Evolutionary conservation across 352 stramenopile genomes (phyloP).

Genomic region (Phytopythium sindhum): DNA sequence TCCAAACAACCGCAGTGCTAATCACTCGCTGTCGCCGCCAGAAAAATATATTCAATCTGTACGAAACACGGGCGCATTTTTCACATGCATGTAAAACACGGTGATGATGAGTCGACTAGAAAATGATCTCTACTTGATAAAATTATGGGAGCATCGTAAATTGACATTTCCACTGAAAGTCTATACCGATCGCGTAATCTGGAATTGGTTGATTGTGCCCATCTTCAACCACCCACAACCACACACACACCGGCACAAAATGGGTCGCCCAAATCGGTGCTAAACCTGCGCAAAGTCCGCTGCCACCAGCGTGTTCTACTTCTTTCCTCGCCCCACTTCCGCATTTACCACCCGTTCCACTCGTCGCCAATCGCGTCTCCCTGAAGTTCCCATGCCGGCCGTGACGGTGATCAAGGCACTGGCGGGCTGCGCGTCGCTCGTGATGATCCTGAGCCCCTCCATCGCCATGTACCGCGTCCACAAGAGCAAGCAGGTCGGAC

Average conservation of each 20-base stretch:
- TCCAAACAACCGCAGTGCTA: background rate
- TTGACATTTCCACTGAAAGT: no score
- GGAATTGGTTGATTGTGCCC: background rate
- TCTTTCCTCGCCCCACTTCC: background rate
- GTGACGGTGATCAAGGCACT: conserved; percentile 27
- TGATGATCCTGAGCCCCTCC: conserved; percentile 14
- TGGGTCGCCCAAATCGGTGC: no score
- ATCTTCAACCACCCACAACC: background rate
- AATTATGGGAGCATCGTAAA: no score
- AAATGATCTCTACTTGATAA: background rate
- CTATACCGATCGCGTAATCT: background rate
- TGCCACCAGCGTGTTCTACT: background rate
- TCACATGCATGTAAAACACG: background rate
- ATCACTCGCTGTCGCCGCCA: background rate
- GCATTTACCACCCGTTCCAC: background rate
- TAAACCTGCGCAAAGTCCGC: no score
- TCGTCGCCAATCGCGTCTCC: background rate
- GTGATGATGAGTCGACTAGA: background rate
- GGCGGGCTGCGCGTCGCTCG: conserved; percentile 21
- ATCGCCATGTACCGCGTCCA: conserved; percentile 11
- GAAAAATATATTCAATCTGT: background rate
- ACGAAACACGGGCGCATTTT: background rate
- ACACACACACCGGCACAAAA: background rate
- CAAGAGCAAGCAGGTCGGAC: conserved; percentile 12
- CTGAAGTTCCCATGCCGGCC: background rate